These are phyloP conservation scores for Withania somnifera DNA, from an alignment of 305 asterid species.

Conservation along the genomic window DNA sequence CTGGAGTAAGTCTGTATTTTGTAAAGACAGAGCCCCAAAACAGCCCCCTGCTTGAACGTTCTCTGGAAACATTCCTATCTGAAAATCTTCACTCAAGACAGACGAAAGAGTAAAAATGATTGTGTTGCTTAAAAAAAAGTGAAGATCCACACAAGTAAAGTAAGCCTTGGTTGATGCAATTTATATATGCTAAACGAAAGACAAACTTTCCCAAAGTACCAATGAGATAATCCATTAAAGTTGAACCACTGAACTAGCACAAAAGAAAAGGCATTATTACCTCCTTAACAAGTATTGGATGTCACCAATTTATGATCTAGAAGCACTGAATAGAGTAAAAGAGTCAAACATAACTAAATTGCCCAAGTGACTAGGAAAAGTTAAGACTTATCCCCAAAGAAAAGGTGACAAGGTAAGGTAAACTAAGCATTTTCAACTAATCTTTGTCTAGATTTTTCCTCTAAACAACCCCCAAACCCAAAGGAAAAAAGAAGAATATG, in stretches of 20 bases:
- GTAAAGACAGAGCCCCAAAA: not conserved
- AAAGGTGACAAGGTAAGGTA: not conserved
- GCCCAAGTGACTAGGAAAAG: not conserved
- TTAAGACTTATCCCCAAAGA: not conserved
- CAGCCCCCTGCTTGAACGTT: not conserved
- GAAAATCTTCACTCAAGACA: no score
- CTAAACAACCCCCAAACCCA: not conserved
- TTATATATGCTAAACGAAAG: no score
- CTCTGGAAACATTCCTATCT: not conserved
- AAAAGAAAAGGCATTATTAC: not conserved
- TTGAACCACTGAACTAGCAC: not conserved
- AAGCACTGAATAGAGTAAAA: not conserved
- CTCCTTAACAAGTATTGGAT: not conserved
- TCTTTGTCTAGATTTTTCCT: not conserved
- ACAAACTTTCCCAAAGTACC: not conserved
- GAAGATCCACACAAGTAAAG: no score
- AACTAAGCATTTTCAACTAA: not conserved
- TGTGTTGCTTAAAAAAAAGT: no score
- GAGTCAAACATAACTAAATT: not conserved
- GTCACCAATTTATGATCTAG: not conserved
- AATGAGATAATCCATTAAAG: not conserved
- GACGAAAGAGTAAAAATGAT: no score
- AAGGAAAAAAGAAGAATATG: not conserved
- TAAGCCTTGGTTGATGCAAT: no score
- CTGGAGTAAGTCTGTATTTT: not conserved